These are phyloP conservation scores for Globisporangium viniferum DNA, from an alignment of 352 stramenopile genomes.

Conservation along the genomic window DNA sequence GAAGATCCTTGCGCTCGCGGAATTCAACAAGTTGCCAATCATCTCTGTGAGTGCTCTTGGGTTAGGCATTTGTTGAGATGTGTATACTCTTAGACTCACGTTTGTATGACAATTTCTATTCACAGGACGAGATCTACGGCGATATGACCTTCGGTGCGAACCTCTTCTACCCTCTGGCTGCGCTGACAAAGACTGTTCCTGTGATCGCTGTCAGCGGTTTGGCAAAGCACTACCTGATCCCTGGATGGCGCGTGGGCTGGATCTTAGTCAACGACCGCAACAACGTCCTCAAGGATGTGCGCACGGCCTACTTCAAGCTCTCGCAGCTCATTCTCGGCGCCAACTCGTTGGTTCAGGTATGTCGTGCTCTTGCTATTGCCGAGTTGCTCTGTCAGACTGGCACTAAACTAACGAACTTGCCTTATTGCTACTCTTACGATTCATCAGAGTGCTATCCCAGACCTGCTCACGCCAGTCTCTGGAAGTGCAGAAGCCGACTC, in stretches of 20 bases:
- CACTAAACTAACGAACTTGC: neutral
- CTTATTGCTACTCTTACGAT: neutral
- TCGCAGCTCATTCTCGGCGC: constrained; percentile 92
- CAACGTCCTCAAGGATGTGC: constrained; percentile 73
- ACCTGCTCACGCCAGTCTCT: constrained; percentile 67
- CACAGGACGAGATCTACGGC: constrained; percentile 79
- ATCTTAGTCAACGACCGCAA: constrained; percentile 92
- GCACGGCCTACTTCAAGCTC: constrained; percentile 88
- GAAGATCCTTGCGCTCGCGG: constrained; percentile 69
- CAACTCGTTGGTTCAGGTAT: constrained; percentile 72
- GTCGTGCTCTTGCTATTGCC: neutral
- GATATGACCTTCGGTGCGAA: constrained; percentile 79
- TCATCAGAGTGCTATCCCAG: constrained; percentile 75
- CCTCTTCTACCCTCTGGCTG: constrained; percentile 81
- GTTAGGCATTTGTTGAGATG: neutral
- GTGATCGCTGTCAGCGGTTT: constrained; percentile 84
- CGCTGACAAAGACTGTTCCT: constrained; percentile 75
- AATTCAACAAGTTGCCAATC: constrained; percentile 89
- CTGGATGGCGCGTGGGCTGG: constrained; percentile 95
- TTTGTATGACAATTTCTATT: neutral
- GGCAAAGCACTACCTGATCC: constrained; percentile 95
- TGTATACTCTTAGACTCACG: neutral
- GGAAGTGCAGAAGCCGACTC: constrained; percentile 58
- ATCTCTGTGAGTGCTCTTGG: constrained; percentile 82
- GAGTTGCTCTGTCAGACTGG: neutral